These are phyloP conservation scores for Scheffersomyces parashehatae DNA, from an alignment of 1,139 yeast species.

Conservation along the genomic window DNA sequence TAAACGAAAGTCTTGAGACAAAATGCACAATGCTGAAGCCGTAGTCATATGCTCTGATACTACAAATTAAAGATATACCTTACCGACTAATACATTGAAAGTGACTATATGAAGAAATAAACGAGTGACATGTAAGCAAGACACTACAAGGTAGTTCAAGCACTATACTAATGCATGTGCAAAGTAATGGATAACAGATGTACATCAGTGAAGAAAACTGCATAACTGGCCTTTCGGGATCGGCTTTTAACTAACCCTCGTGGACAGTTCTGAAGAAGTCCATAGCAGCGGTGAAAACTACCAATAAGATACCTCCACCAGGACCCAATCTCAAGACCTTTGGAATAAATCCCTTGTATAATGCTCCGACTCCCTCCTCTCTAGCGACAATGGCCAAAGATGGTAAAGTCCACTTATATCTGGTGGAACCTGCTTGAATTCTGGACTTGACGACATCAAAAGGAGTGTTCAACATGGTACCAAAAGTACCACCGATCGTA, in stretches of 20 bases:
- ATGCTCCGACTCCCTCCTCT: conserved; percentile 63
- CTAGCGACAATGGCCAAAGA: conserved; percentile 71
- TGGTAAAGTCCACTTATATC: conserved; percentile 92
- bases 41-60: no score
- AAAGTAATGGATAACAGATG: no score
- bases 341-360: conserved; percentile 91
- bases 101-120: no score
- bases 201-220: no score
- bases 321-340: conserved; percentile 98
- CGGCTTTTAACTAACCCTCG: conserved; percentile 18
- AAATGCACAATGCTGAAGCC: no score
- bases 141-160: no score
- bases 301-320: conserved; percentile 97
- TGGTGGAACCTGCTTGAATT: conserved; percentile 85
- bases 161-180: no score
- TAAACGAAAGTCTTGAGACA: no score
- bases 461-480: conserved; percentile 92
- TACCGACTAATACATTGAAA: no score
- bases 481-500: conserved; percentile 93
- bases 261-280: conserved; percentile 82
- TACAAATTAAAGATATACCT: no score
- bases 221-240: no score
- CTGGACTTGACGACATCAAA: conserved; percentile 97
- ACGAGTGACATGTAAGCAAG: no score
- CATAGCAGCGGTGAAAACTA: conserved; percentile 92